Evolutionary conservation across 148 eudicot species (phyloP).

Genomic region (Fagopyrum esculentum): DNA sequence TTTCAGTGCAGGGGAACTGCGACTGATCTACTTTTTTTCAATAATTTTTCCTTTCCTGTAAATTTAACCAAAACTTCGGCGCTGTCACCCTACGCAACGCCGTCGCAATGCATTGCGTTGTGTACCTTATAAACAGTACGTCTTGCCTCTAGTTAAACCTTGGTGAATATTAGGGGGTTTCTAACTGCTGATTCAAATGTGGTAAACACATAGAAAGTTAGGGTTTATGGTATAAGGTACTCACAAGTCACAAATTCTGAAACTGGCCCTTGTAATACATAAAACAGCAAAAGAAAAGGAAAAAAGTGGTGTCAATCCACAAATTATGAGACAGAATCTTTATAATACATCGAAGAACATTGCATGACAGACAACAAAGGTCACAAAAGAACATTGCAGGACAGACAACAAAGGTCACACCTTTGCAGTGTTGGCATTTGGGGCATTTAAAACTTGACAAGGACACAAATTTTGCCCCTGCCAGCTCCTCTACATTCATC

Average conservation of each 20-base stretch:
- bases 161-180: too few species aligned
- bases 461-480: background rate
- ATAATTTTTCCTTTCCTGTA: too few species aligned
- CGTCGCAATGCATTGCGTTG: too few species aligned
- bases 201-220: too few species aligned
- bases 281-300: background rate
- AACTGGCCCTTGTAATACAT: background rate
- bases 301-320: background rate
- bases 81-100: too few species aligned
- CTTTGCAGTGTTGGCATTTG: background rate
- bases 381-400: background rate
- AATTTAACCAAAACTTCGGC: too few species aligned
- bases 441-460: background rate
- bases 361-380: background rate
- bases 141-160: too few species aligned
- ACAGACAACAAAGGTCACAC: constrained; percentile 2
- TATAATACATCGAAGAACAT: background rate
- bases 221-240: too few species aligned
- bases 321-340: background rate
- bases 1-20: too few species aligned
- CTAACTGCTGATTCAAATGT: too few species aligned
- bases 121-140: too few species aligned
- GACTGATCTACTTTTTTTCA: too few species aligned
- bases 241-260: background rate
- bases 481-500: background rate